Conservation (phyloP, 306 rosid genomes). For the Gynostemma pentaphyllum region DNA sequence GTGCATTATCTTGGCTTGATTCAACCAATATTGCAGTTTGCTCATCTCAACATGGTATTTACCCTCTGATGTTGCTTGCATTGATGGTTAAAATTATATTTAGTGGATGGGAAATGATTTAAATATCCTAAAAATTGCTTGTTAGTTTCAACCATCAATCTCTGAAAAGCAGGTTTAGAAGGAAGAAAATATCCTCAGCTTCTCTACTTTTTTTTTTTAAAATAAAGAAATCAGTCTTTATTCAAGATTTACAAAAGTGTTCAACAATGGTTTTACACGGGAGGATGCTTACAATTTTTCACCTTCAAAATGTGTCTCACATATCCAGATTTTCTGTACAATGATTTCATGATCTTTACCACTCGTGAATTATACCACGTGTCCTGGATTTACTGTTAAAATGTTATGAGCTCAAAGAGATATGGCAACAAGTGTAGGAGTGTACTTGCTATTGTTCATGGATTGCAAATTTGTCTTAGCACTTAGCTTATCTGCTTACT, state of each 20-base stretch:
- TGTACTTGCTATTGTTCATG: not conserved
- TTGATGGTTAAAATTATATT: not conserved
- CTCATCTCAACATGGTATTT: constrained; percentile 50
- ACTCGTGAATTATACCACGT: not conserved
- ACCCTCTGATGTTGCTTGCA: not conserved
- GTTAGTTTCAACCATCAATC: not conserved
- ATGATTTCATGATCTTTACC: not conserved
- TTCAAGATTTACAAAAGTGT: not conserved
- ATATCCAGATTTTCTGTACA: not conserved
- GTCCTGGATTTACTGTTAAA: not conserved
- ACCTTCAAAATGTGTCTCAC: not conserved
- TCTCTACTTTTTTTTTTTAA: not conserved
- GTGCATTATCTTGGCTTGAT: constrained; percentile 50
- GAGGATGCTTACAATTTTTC: not conserved
- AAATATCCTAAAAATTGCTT: not conserved
- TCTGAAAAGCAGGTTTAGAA: not conserved
- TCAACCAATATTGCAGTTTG: constrained; percentile 61
- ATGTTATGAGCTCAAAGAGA: not conserved
- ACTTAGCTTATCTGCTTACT: not conserved
- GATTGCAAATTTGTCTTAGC: not conserved
- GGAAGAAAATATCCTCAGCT: not conserved
- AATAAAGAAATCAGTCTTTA: not conserved
- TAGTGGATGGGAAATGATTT: not conserved
- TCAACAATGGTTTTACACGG: not conserved
- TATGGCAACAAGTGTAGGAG: not conserved